These are phyloP conservation scores for Solanum arcanum DNA, from an alignment of 257 asterid genomes.

Conservation along the genomic window DNA sequence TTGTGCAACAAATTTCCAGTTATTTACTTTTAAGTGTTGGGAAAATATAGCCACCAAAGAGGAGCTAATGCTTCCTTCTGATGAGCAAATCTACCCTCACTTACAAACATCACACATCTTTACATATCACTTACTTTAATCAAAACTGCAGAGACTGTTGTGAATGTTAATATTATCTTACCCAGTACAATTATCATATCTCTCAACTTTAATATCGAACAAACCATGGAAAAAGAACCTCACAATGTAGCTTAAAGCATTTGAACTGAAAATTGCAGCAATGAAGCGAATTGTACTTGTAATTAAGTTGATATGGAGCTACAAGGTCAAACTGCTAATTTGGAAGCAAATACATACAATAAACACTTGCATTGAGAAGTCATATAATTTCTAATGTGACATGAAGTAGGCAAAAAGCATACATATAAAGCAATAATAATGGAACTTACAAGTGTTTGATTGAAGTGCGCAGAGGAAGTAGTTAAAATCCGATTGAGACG, in stretches of 20 bases:
- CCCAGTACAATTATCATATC: background rate
- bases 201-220: background rate
- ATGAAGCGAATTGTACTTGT: background rate
- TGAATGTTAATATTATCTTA: background rate
- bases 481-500: conserved; percentile 61
- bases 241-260: background rate
- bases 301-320: background rate
- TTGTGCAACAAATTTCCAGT: background rate
- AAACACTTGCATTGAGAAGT: background rate
- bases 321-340: background rate
- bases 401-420: background rate
- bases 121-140: background rate
- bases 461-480: conserved; percentile 76
- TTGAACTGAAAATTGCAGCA: background rate
- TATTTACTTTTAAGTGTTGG: background rate
- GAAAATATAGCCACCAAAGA: background rate
- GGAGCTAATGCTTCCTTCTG: background rate
- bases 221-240: background rate
- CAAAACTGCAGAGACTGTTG: background rate
- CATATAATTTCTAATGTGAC: background rate
- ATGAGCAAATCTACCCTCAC: background rate
- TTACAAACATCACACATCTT: background rate
- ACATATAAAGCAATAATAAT: background rate
- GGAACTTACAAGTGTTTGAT: conserved; percentile 55
- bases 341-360: background rate